Evolutionary conservation across 2,329 filamentous ascomycete genomes (phyloP).

Genomic region (Laburnicola sp.): DNA sequence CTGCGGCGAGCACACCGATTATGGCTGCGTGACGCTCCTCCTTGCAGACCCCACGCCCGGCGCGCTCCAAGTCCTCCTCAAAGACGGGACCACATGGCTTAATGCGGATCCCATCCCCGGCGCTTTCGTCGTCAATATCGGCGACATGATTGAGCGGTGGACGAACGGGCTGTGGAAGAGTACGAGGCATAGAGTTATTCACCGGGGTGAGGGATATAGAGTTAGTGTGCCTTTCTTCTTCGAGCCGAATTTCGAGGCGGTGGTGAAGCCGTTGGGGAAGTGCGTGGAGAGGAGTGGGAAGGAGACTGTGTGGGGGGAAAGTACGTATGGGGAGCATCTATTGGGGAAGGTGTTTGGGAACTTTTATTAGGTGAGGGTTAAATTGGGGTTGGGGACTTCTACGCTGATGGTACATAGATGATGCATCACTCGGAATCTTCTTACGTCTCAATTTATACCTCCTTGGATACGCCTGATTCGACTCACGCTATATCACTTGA

Average conservation of each 20-base stretch:
- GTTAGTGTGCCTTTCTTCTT: constrained; percentile 56
- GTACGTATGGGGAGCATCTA: constrained; percentile 50
- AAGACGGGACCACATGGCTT: constrained; percentile 49
- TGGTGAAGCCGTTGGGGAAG: constrained; percentile 43
- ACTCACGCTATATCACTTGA: too few species aligned
- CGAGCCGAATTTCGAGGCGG: constrained; percentile 50
- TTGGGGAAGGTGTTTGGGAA: constrained; percentile 49
- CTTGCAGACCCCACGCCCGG: constrained; percentile 49
- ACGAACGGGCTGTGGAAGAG: constrained; percentile 50
- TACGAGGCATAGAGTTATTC: constrained; percentile 52
- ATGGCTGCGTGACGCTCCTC: constrained; percentile 53
- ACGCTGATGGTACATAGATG: too few species aligned
- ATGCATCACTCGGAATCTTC: too few species aligned
- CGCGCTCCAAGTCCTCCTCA: constrained; percentile 50
- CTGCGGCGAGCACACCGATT: constrained; percentile 51
- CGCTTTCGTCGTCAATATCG: constrained; percentile 55
- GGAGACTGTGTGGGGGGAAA: constrained; percentile 33
- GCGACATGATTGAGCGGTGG: constrained; percentile 55
- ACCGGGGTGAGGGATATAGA: constrained; percentile 44
- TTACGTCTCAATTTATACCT: too few species aligned
- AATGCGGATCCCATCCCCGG: constrained; percentile 50
- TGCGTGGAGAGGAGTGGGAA: constrained; percentile 44
- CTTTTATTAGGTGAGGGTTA: constrained; percentile 33
- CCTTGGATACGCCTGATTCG: too few species aligned
- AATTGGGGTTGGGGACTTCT: background rate